Evolutionary conservation across 2,329 filamentous ascomycete genomes (phyloP).

Genomic region (Botryotinia narcissicola): DNA sequence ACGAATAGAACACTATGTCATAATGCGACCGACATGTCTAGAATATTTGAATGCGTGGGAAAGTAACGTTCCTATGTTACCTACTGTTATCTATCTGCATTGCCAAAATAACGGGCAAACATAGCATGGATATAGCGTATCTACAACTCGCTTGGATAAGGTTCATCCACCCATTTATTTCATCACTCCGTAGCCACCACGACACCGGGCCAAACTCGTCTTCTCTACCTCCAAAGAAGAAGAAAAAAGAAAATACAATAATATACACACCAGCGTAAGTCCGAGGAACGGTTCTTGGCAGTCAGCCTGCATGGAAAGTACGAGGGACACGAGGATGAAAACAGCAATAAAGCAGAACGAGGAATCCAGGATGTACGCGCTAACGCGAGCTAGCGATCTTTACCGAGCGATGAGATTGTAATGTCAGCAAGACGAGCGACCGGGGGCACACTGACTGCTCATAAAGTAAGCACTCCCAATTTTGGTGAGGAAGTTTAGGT

Average conservation of each 20-base stretch:
- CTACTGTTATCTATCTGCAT: neutral
- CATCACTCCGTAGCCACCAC: neutral
- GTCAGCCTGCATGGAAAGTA: slow-evolving; percentile 28
- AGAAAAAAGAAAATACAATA: neutral
- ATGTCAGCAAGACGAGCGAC: slow-evolving; percentile 23
- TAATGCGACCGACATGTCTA: neutral
- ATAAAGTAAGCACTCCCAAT: slow-evolving; percentile 19
- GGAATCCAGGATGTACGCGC: neutral
- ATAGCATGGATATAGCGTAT: neutral
- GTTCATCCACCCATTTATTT: no score
- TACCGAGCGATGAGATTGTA: slow-evolving; percentile 18
- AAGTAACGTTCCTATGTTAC: neutral
- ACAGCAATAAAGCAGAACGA: neutral
- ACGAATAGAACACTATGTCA: neutral
- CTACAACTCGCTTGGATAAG: slow-evolving; percentile 1
- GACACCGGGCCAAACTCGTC: neutral
- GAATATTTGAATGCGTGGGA: neutral
- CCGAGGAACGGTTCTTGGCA: slow-evolving; percentile 19
- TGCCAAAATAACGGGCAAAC: neutral
- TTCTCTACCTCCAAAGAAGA: neutral
- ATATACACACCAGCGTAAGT: slow-evolving; percentile 8
- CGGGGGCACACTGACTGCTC: slow-evolving; percentile 8
- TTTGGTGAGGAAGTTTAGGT: slow-evolving; percentile 26
- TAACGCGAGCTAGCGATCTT: slow-evolving; percentile 18
- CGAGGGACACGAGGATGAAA: slow-evolving; percentile 14